phyloP scores from a whole-genome alignment of 176 grass and related monocot genomes.

The Hordeum vulgare region MorexV3_pseudomolecules_assembly NC_058520.1:196416118-196416617 shows the following conservation, averaged over 20 bases:
- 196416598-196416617: conserved; percentile 87
- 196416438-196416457: neutral
- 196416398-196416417: conserved; percentile 14
- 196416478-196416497: neutral
- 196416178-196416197: neutral
- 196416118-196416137: too few species aligned
- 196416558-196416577: conserved; percentile 79
- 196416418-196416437: neutral
- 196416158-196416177: neutral
- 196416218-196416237: neutral
- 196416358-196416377: neutral
- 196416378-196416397: neutral
- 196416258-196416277: neutral
- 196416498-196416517: conserved; percentile 36
- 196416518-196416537: conserved; percentile 88
- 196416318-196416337: neutral
- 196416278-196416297: neutral
- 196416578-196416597: conserved; percentile 88
- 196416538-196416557: conserved; percentile 57
- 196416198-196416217: neutral
- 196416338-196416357: neutral
- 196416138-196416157: neutral
- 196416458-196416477: neutral
- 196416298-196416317: neutral
- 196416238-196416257: neutral